These are phyloP conservation scores for Cinnamomum chago DNA, from an alignment of 164 flowering plant genomes.

Conservation along the genomic window DNA sequence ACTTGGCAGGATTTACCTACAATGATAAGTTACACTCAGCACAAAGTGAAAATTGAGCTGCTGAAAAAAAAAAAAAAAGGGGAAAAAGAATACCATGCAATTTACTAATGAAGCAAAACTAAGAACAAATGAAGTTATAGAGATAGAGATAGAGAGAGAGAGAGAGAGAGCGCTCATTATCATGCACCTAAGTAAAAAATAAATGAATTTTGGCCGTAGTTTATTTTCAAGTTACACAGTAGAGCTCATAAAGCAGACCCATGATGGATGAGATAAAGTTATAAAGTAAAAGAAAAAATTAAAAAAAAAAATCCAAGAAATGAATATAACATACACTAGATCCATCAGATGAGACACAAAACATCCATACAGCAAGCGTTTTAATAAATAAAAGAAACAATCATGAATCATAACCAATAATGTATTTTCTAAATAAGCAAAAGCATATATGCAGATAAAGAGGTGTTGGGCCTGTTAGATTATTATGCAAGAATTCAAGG, in stretches of 20 bases:
- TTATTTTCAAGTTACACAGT: no score
- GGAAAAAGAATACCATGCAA: neutral
- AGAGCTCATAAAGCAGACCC: no score
- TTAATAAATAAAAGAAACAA: neutral
- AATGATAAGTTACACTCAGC: neutral
- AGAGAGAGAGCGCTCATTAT: no score
- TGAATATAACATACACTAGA: neutral
- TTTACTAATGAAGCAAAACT: neutral
- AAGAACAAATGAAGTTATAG: no score
- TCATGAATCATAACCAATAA: neutral
- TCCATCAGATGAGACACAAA: neutral
- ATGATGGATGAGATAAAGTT: no score
- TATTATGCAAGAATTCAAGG: no score
- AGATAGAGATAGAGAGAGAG: no score
- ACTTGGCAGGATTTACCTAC: conserved; percentile 87
- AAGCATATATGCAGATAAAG: neutral
- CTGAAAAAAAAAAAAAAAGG: neutral
- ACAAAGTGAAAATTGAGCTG: neutral
- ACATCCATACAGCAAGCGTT: neutral
- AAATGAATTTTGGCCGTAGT: no score
- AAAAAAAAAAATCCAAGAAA: no score
- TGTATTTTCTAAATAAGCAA: neutral
- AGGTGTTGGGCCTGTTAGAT: no score
- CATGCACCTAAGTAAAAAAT: no score
- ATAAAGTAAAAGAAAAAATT: no score